These are phyloP conservation scores for Odontarrhena argentea DNA, from an alignment of 345 rosid genomes.

Conservation along the genomic window DNA sequence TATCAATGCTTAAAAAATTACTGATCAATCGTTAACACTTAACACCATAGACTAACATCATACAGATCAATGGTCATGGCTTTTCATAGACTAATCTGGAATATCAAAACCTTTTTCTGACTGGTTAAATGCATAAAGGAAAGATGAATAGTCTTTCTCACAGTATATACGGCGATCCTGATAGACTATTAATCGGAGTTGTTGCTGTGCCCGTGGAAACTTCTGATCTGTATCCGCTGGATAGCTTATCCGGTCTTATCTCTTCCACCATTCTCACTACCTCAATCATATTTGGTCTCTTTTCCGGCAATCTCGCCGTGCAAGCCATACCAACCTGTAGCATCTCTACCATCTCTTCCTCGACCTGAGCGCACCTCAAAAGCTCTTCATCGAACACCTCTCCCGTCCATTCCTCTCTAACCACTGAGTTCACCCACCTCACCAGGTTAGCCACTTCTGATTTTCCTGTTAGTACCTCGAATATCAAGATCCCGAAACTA, in stretches of 20 bases:
- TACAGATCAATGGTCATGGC: too few species aligned
- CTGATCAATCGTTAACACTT: slow-evolving; percentile 20
- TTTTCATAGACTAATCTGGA: slow-evolving; percentile 24
- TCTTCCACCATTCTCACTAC: slow-evolving; percentile 71
- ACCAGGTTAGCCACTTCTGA: slow-evolving; percentile 79
- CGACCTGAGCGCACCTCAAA: slow-evolving; percentile 81
- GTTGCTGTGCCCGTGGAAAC: slow-evolving; percentile 47
- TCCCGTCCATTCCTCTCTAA: slow-evolving; percentile 98
- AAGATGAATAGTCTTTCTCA: slow-evolving; percentile 37
- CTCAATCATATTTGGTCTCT: slow-evolving; percentile 75
- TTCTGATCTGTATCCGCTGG: slow-evolving; percentile 51
- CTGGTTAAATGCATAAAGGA: slow-evolving; percentile 25
- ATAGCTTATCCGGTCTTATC: slow-evolving; percentile 51
- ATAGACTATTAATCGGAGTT: slow-evolving; percentile 44
- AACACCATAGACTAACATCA: slow-evolving; percentile 5
- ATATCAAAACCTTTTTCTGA: slow-evolving; percentile 27
- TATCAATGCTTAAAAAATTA: slow-evolving; percentile 11
- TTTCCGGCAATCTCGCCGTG: slow-evolving; percentile 70
- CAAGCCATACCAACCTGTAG: slow-evolving; percentile 86
- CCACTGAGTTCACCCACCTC: slow-evolving; percentile 94
- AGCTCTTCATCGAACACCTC: slow-evolving; percentile 92
- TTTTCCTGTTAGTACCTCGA: slow-evolving; percentile 87
- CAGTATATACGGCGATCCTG: slow-evolving; percentile 47
- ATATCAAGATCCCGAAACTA: slow-evolving; percentile 80
- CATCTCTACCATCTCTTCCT: slow-evolving; percentile 99